Conservation (phyloP, 768 basidiomycete genomes). For the Phylloporus rhodoxanthus region DNA sequence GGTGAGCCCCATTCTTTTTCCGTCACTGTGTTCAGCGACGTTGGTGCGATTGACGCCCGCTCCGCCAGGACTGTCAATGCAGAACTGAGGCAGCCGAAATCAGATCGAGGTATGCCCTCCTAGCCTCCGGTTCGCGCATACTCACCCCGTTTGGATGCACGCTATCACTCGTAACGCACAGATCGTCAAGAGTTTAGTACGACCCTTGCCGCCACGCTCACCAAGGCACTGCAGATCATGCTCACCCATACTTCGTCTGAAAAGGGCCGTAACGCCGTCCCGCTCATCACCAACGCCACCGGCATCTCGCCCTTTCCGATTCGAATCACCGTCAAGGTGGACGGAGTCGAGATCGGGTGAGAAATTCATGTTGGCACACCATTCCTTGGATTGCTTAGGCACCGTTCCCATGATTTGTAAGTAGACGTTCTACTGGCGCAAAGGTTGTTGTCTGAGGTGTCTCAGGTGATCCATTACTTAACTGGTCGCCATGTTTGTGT, state of each 20-base stretch:
- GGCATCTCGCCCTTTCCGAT: constrained; percentile 81
- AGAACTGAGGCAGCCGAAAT: constrained; percentile 67
- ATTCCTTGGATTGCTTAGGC: background rate
- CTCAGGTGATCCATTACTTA: no score
- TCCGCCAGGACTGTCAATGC: constrained; percentile 66
- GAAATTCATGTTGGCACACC: background rate
- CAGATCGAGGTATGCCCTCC: constrained; percentile 46
- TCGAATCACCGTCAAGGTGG: constrained; percentile 61
- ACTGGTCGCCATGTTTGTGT: no score
- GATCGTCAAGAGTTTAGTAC: constrained; percentile 50
- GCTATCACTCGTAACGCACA: constrained; percentile 8
- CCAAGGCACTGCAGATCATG: constrained; percentile 64
- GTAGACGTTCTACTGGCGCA: no score
- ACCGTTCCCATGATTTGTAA: background rate
- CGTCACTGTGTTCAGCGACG: background rate
- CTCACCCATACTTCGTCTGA: constrained; percentile 76
- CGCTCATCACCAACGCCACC: constrained; percentile 68
- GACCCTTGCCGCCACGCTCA: constrained; percentile 55
- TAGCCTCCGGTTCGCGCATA: background rate
- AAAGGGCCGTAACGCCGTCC: constrained; percentile 65
- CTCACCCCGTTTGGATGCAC: background rate
- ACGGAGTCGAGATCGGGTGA: constrained; percentile 55
- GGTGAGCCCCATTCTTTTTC: constrained; percentile 38
- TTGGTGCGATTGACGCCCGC: background rate
- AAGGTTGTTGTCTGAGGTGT: no score